These are phyloP conservation scores for Leishmania arabica DNA, from an alignment of 208 protist genomes.

Conservation along the genomic window DNA sequence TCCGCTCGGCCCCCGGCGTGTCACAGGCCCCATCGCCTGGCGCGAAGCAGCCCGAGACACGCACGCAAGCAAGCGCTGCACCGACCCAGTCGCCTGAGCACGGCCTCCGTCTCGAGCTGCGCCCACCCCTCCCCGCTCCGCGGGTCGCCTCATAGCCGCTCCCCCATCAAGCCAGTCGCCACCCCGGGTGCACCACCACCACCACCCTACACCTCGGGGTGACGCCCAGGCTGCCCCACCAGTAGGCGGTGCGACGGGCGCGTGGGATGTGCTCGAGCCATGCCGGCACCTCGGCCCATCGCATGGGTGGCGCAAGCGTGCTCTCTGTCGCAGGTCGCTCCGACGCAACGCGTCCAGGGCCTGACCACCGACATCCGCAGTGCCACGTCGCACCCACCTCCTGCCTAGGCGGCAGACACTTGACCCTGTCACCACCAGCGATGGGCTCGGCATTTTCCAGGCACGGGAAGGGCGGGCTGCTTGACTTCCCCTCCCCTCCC, in stretches of 20 bases:
- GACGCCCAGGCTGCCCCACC: background rate
- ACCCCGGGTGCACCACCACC: background rate
- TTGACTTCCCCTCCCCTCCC: no score
- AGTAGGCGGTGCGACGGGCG: background rate
- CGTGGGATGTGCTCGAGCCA: background rate
- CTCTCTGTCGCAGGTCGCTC: background rate
- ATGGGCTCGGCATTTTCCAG: background rate
- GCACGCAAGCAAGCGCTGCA: background rate
- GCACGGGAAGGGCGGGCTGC: background rate
- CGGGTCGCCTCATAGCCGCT: background rate
- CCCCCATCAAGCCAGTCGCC: background rate
- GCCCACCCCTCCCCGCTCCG: background rate
- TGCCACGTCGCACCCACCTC: background rate
- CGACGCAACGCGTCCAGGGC: no score
- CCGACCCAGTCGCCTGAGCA: background rate
- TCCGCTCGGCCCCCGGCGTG: background rate
- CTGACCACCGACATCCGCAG: no score
- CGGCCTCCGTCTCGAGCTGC: background rate
- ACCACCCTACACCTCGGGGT: background rate
- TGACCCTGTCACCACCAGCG: background rate
- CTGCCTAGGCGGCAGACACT: background rate
- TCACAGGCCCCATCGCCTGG: background rate
- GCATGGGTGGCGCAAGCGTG: background rate
- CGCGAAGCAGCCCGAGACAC: background rate
- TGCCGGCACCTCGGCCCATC: background rate